phyloP scores from a whole-genome alignment of 1,139 yeast genomes.

The Pichia sp. region DNA sequence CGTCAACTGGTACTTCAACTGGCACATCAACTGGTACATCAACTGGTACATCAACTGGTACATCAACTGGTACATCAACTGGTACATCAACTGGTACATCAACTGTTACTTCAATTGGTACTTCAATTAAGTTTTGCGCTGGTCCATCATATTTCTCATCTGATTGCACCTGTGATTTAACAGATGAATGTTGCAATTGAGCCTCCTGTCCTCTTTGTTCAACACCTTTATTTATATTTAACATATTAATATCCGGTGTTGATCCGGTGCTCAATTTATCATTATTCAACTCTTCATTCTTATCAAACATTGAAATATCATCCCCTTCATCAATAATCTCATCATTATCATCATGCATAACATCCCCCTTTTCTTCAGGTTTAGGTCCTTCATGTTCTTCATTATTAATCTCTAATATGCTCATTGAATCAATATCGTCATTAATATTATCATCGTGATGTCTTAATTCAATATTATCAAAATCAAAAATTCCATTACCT shows the following conservation, averaged over 20 bases:
- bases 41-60: neutral
- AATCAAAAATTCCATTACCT: conserved; percentile 2
- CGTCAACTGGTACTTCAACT: neutral
- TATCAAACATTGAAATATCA: conserved; percentile 2
- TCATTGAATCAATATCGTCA: neutral
- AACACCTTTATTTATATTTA: neutral
- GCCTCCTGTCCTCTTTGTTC: neutral
- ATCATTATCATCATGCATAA: neutral
- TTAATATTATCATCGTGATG: neutral
- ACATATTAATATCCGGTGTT: neutral
- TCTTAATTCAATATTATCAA: neutral
- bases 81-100: too few relatives aligned
- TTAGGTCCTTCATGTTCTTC: neutral
- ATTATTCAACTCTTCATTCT: neutral
- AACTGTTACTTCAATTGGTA: neutral
- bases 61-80: too few relatives aligned
- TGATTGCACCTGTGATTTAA: neutral
- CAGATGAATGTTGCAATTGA: too few relatives aligned
- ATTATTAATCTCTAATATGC: neutral
- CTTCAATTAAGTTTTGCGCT: neutral
- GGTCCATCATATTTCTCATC: neutral
- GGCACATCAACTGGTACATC: neutral
- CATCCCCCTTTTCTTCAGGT: neutral
- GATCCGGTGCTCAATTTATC: neutral
- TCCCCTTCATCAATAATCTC: conserved; percentile 2